Base-by-base conservation (phyloP, 2,329 filamentous ascomycete genomes). In the Ceratocystis destructans region DNA sequence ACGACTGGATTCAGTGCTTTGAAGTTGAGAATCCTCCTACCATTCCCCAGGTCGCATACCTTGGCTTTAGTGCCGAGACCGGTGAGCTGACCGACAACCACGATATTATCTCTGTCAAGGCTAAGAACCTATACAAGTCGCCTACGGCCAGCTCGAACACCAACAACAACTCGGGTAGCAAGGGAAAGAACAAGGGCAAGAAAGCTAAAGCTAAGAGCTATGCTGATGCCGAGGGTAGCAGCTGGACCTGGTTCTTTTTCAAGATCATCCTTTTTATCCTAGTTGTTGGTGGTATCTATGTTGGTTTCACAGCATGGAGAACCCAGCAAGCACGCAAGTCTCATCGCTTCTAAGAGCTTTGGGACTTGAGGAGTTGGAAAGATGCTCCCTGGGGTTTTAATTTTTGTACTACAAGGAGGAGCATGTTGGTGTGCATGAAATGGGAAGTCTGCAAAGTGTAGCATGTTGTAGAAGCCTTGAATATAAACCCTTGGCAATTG, bases 61-160 rank as follows among this genome's bases (percentile, higher is more conserved):
- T 90, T 31, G 87, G 87, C 67, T 90, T 90, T 78, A 87, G 84
- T 71, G 88, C 90, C 66, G 93, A 97, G 80, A 97, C 94, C 17
- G 94, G 94, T 73, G 93, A 99, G 79, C 84, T 99, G 70, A 90
- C 87, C 76, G 94, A 99, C 78, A 96, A 96, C 81, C 93, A 96
- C 81, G 94, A 99, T 77, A 95, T 99, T 76, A 85, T 97, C 74
- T 88, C 85, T 63, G 83, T 99, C 72, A 81, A 86, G 70, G 87
- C 93, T 67, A 88, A 88, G 80, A 99, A 96, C 76, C 79, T 99
- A 69, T 97, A 97, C 79, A 86, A 83, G 67, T 77, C 77, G 33
- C 78, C 82, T 45, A 77, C 79, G 64, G 73, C 74, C 64, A 28
- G 8, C 55, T 20, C 55, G 15, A 59, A 20, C 55, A 75, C 71